These are phyloP conservation scores for Aphelidium insulamus DNA, from an alignment of 371 early-diverging fungal genomes.

Conservation along the genomic window DNA sequence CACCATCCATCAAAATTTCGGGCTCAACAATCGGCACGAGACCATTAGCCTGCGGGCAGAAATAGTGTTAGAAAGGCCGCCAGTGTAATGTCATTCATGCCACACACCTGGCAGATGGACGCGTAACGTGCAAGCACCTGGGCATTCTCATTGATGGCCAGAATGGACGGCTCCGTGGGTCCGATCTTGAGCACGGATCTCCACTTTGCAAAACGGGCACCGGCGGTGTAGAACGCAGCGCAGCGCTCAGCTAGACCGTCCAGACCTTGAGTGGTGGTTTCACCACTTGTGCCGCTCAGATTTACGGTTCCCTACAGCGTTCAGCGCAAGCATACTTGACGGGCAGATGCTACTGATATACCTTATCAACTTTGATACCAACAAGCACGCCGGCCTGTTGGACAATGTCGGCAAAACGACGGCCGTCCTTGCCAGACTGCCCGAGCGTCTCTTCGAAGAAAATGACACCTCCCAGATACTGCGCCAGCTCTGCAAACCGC, in stretches of 20 bases:
- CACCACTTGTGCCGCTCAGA: slow-evolving; percentile 23
- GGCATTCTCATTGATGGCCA: slow-evolving; percentile 32
- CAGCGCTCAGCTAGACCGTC: slow-evolving; percentile 31
- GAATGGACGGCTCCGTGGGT: slow-evolving; percentile 14
- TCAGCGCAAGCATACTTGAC: too few species aligned
- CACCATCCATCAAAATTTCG: slow-evolving; percentile 40
- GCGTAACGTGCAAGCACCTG: slow-evolving; percentile 38
- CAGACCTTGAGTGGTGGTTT: slow-evolving; percentile 35
- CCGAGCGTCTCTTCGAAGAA: slow-evolving; percentile 37
- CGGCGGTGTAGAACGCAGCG: slow-evolving; percentile 16
- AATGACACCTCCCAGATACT: slow-evolving; percentile 38
- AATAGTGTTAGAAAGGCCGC: neutral
- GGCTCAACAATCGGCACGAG: slow-evolving; percentile 48
- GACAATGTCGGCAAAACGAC: slow-evolving; percentile 18
- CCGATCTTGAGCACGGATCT: slow-evolving; percentile 29
- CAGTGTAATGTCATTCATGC: too few species aligned
- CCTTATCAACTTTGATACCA: slow-evolving; percentile 48
- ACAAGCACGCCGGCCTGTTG: slow-evolving; percentile 19
- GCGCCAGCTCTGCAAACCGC: slow-evolving; percentile 14
- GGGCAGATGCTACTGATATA: too few species aligned
- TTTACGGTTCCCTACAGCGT: slow-evolving; percentile 10
- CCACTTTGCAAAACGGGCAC: slow-evolving; percentile 47
- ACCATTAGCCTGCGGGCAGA: slow-evolving; percentile 18
- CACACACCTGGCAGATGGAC: slow-evolving; percentile 26
- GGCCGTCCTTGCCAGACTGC: slow-evolving; percentile 22